Conservation (phyloP, 306 rosid genomes). For the Vicia villosa region DNA sequence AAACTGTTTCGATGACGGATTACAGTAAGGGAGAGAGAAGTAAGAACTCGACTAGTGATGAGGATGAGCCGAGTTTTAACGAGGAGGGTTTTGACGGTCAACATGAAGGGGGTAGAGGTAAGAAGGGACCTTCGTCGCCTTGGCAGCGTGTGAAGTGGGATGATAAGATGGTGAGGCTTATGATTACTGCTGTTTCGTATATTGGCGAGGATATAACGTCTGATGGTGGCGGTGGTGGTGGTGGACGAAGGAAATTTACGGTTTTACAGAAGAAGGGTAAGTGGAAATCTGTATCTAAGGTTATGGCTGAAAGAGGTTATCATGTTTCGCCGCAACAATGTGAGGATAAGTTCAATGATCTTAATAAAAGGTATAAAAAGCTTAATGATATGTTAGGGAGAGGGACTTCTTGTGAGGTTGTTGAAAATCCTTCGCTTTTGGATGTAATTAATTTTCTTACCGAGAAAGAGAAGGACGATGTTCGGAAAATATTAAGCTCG, state of each 20-base stretch:
- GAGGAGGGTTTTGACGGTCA: constrained; percentile 74
- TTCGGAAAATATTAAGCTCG: constrained; percentile 82
- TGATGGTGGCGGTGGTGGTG: constrained; percentile 52
- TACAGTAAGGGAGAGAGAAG: constrained; percentile 66
- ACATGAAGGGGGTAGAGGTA: constrained; percentile 61
- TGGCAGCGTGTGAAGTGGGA: constrained; percentile 99
- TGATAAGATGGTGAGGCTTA: constrained; percentile 88
- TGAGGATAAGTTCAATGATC: constrained; percentile 96
- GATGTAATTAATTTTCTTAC: constrained; percentile 63
- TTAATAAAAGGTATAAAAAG: constrained; percentile 87
- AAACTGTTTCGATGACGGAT: constrained; percentile 58
- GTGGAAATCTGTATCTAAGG: constrained; percentile 91
- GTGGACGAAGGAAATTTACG: constrained; percentile 67
- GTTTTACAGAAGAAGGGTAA: constrained; percentile 87
- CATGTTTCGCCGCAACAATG: constrained; percentile 98
- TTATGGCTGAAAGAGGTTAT: constrained; percentile 89
- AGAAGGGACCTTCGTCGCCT: constrained; percentile 68
- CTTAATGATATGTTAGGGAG: constrained; percentile 90
- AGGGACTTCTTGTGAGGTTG: constrained; percentile 94
- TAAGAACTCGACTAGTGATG: constrained; percentile 76
- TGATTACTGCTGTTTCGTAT: constrained; percentile 90
- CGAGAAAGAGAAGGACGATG: constrained; percentile 88
- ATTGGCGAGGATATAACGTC: constrained; percentile 65
- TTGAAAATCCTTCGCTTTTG: constrained; percentile 76
- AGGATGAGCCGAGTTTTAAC: constrained; percentile 74